Conservation (phyloP, 768 basidiomycete genomes). For the Hygrocybe coccinea region DNA sequence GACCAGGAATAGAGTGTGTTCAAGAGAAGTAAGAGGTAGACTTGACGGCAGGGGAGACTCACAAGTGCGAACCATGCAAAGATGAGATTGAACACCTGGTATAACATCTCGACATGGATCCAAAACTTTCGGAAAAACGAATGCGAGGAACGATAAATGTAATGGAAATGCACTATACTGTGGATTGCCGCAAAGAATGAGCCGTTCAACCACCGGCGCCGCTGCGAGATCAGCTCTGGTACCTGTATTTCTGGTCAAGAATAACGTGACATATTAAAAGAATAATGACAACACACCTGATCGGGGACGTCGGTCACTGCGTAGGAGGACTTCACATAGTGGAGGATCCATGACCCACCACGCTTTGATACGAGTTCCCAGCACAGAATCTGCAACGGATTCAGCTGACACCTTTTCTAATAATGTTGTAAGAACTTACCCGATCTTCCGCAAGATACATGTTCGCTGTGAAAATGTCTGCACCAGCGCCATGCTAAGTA, state of each 20-base stretch:
- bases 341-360: conserved; percentile 83
- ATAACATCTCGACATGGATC: conserved; percentile 92
- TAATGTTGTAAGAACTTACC: conserved; percentile 31
- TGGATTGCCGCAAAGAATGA: conserved; percentile 98
- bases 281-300: conserved; percentile 43
- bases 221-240: conserved; percentile 91
- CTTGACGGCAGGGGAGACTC: too few relatives aligned
- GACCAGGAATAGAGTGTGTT: not conserved
- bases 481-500: conserved; percentile 66
- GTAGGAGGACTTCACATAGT: conserved; percentile 94
- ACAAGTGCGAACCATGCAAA: conserved; percentile 90
- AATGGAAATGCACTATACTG: conserved; percentile 87
- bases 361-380: conserved; percentile 98
- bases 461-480: conserved; percentile 91
- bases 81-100: conserved; percentile 84
- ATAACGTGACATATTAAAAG: not conserved
- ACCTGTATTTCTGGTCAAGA: conserved; percentile 41
- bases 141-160: conserved; percentile 90
- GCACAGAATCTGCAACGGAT: conserved; percentile 68
- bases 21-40: conserved; percentile 1
- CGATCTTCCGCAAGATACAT: conserved; percentile 96
- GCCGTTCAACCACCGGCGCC: conserved; percentile 94
- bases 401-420: not conserved
- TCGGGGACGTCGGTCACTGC: conserved; percentile 93
- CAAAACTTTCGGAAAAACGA: conserved; percentile 79